A percentile compares a stretch with the other conserved stretches of the same genome.
These are phyloP conservation scores for Penicillium taxi DNA, from an alignment of 495 filamentous ascomycete species.

Conservation along the genomic window DNA sequence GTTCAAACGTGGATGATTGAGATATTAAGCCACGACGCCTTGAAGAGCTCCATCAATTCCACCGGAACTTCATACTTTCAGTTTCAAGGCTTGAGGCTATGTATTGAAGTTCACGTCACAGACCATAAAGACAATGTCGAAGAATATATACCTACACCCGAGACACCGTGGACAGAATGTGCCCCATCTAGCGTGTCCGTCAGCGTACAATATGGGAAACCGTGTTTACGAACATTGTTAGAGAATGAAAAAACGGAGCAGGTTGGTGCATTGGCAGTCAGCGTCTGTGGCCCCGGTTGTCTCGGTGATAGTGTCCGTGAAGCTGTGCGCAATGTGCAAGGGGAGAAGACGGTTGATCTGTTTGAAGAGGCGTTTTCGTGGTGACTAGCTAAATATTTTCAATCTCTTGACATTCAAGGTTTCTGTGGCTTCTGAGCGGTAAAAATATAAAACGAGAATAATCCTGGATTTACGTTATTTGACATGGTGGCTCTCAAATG, in stretches of 20 bases:
- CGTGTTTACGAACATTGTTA: conserved; percentile 26
- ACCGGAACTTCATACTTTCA: conserved; percentile 28
- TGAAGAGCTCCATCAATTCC: conserved; percentile 13
- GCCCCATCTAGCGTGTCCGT: conserved; percentile 25
- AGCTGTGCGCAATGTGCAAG: conserved; percentile 30
- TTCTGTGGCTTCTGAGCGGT: too few relatives aligned
- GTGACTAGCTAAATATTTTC: too few relatives aligned
- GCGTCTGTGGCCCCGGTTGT: conserved; percentile 38
- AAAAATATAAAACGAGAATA: too few relatives aligned
- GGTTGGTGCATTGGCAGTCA: conserved; percentile 39
- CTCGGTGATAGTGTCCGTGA: conserved; percentile 39
- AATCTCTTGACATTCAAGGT: too few relatives aligned
- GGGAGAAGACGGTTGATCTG: conserved; percentile 30
- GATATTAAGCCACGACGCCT: conserved; percentile 28
- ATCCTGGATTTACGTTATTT: too few relatives aligned
- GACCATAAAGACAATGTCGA: conserved; percentile 18
- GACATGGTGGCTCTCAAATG: too few relatives aligned
- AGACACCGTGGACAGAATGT: conserved; percentile 27
- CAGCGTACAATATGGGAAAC: conserved; percentile 26
- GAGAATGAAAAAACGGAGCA: conserved; percentile 30
- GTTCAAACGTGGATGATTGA: conserved; percentile 39
- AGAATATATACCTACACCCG: conserved; percentile 18
- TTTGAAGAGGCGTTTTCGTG: conserved; percentile 40
- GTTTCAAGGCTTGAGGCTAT: conserved; percentile 25
- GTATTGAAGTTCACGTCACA: conserved; percentile 31